Conservation (phyloP, 139 green algal species). For the Yamagishiella unicocca region DNA sequence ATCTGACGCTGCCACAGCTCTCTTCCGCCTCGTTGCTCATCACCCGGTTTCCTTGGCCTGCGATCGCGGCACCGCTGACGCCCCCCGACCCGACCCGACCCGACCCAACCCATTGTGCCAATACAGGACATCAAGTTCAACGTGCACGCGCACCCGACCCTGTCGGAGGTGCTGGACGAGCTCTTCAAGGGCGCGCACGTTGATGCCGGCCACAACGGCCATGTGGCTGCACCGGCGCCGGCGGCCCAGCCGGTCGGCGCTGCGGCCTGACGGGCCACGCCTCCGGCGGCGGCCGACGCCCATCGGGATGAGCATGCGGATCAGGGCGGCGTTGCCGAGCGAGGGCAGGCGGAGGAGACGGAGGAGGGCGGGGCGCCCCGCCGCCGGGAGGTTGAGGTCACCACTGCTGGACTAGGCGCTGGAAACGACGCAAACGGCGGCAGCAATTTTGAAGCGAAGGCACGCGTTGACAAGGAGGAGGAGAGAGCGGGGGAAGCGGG, state of each 20-base stretch:
- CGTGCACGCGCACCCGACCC: conserved; percentile 98
- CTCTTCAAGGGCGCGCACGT: conserved; percentile 91
- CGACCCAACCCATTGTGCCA: no score
- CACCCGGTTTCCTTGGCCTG: no score
- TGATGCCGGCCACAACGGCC: conserved; percentile 55
- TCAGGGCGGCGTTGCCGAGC: not conserved
- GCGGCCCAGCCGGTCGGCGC: conserved; percentile 23
- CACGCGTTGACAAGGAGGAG: no score
- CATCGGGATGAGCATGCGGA: not conserved
- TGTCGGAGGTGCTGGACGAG: conserved; percentile 97
- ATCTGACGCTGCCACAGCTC: no score
- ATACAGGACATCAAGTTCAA: conserved; percentile 96
- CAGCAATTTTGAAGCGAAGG: no score
- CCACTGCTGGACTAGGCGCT: not conserved
- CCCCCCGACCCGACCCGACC: no score
- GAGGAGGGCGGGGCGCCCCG: not conserved
- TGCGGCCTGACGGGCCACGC: conserved; percentile 31
- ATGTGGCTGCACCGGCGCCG: not conserved
- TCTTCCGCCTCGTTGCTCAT: no score
- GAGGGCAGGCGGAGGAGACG: conserved; percentile 10
- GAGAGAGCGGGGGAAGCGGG: no score
- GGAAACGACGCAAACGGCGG: no score
- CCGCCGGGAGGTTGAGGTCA: not conserved
- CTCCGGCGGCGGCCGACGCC: conserved; percentile 34
- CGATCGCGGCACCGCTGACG: no score